Conservation (phyloP, 148 eudicot genomes). For the Vaccinium macrocarpon region DNA sequence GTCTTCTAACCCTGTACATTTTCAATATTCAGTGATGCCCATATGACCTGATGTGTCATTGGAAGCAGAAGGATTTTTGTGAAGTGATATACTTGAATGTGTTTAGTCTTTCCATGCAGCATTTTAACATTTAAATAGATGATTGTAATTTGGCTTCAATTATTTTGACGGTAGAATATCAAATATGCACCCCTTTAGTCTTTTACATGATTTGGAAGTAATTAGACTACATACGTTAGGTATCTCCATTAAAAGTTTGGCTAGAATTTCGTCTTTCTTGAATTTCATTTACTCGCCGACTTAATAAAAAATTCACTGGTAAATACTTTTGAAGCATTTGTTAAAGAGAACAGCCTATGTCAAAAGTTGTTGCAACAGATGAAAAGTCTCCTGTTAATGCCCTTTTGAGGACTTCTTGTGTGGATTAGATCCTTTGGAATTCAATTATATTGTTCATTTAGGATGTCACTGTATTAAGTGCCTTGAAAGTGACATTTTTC, state of each 20-base stretch:
- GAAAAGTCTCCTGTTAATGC: not conserved
- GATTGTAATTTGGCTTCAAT: not conserved
- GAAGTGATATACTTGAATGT: not conserved
- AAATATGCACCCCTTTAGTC: not conserved
- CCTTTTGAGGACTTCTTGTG: not conserved
- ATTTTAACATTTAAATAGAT: not conserved
- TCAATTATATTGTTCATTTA: not conserved
- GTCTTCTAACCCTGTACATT: not conserved
- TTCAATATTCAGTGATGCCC: not conserved
- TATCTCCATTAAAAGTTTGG: not conserved
- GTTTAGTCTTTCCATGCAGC: not conserved
- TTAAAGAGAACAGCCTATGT: not conserved
- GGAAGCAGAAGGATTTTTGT: not conserved
- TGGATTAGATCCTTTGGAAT: constrained; percentile 2
- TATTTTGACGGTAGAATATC: not conserved
- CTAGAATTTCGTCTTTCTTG: not conserved
- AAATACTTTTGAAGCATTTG: not conserved
- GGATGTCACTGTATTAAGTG: not conserved
- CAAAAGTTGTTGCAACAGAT: constrained; percentile 5
- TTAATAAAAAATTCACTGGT: not conserved
- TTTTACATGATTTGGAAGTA: not conserved
- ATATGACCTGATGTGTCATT: not conserved
- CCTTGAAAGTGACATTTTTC: not conserved
- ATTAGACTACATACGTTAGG: not conserved
- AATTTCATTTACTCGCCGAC: not conserved